These are phyloP conservation scores for Lentinula sp. DNA, from an alignment of 768 basidiomycete genomes.

Conservation along the genomic window DNA sequence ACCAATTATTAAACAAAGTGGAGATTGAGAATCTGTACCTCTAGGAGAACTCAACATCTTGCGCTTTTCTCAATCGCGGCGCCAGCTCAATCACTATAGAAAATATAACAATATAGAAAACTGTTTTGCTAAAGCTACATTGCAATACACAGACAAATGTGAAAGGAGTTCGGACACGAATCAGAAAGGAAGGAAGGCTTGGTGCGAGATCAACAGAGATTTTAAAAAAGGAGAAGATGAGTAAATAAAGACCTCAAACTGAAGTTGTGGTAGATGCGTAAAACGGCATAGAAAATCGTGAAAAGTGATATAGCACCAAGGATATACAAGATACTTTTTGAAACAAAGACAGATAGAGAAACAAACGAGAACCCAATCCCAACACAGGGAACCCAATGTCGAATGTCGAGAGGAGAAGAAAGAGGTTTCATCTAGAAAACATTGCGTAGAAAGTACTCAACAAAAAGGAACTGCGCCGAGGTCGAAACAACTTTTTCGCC, in stretches of 20 bases:
- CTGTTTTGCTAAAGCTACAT: slow-evolving; percentile 1
- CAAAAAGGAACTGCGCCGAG: too few species aligned
- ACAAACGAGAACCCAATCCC: not conserved
- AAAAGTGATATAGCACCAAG: not conserved
- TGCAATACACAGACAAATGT: not conserved
- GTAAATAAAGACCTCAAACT: too few species aligned
- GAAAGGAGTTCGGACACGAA: not conserved
- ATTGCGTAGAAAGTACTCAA: too few species aligned
- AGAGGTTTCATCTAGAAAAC: not conserved
- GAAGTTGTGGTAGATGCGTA: not conserved
- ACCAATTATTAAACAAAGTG: too few species aligned
- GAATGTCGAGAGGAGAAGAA: not conserved
- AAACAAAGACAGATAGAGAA: not conserved
- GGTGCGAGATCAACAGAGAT: not conserved
- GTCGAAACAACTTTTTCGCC: too few species aligned
- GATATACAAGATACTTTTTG: not conserved
- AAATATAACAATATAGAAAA: not conserved
- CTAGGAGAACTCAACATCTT: too few species aligned
- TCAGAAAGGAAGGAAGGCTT: not conserved
- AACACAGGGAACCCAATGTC: not conserved
- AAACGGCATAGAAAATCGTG: not conserved
- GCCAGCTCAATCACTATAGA: not conserved
- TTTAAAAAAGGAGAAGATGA: not conserved
- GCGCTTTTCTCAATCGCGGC: too few species aligned
- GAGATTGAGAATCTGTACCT: too few species aligned